Percentiles rank a stretch among this genome's conserved stretches.
These are phyloP conservation scores for Epichloe scottii DNA, from an alignment of 2,329 filamentous ascomycete species.

Conservation along the genomic window DNA sequence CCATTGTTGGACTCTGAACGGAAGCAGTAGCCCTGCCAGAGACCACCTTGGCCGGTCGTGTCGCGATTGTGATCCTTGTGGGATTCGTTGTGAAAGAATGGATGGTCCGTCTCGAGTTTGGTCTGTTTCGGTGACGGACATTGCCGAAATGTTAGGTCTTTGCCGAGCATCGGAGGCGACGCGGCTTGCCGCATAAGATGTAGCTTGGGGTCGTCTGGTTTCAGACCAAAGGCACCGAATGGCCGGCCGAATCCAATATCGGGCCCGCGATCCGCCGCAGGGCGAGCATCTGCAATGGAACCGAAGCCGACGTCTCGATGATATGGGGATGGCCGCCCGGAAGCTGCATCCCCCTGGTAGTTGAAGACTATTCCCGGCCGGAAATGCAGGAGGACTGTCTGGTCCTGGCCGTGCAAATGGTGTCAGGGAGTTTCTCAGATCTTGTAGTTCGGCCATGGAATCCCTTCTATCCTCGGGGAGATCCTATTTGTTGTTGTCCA, in stretches of 20 bases:
- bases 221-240: conserved; percentile 27
- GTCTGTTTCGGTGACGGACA: conserved; percentile 77
- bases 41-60: conserved; percentile 45
- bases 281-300: neutral
- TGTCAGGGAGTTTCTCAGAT: conserved; percentile 13
- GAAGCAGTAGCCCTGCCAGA: conserved; percentile 68
- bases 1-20: conserved; percentile 23
- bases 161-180: conserved; percentile 79
- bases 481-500: conserved; percentile 27
- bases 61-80: conserved; percentile 39
- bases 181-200: conserved; percentile 37
- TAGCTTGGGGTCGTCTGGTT: conserved; percentile 27
- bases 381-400: conserved; percentile 8
- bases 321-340: conserved; percentile 1
- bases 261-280: conserved; percentile 1
- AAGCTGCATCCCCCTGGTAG: neutral
- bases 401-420: conserved; percentile 11
- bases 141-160: conserved; percentile 65
- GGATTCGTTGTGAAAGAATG: conserved; percentile 34
- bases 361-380: neutral
- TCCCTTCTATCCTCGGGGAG: conserved; percentile 15
- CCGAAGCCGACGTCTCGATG: conserved; percentile 6
- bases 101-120: conserved; percentile 68
- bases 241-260: conserved; percentile 26
- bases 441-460: conserved; percentile 14